These are phyloP conservation scores for Rhytidiadelphus loreus DNA, from an alignment of 225 moss, liverwort and hornwort genomes.

Conservation along the genomic window DNA sequence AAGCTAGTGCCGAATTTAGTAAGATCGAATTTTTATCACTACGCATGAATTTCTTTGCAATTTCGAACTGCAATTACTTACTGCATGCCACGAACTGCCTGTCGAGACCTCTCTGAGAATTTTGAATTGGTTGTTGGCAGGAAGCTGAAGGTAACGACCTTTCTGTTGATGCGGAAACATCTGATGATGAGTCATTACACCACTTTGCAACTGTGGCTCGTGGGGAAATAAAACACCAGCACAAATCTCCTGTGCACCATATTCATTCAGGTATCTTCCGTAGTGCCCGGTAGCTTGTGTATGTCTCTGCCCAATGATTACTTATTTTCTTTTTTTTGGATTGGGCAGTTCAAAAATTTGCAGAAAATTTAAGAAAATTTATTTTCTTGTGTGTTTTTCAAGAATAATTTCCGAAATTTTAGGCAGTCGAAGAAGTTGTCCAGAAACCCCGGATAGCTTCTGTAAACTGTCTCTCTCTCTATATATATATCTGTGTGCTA, in stretches of 20 bases:
- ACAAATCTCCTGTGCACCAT: background rate
- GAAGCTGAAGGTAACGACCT: background rate
- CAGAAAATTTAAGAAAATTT: background rate
- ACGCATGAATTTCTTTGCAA: background rate
- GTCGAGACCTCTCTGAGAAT: background rate
- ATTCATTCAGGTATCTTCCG: background rate
- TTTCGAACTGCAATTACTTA: background rate
- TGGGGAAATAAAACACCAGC: constrained; percentile 2
- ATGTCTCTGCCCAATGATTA: background rate
- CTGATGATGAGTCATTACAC: constrained; percentile 15
- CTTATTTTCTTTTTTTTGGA: background rate
- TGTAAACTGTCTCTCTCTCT: background rate
- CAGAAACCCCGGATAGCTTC: background rate
- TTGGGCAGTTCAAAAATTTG: background rate
- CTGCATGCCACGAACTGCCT: background rate
- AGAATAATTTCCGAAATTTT: background rate
- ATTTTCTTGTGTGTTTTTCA: background rate
- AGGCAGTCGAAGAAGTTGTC: background rate
- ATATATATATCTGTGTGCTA: background rate
- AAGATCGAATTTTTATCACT: background rate
- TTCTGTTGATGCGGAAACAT: background rate
- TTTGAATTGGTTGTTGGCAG: background rate
- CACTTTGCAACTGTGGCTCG: constrained; percentile 8
- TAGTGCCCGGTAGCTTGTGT: background rate
- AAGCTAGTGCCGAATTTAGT: background rate